Conservation (phyloP, 768 basidiomycete genomes). For the Galerina sulciceps region DNA sequence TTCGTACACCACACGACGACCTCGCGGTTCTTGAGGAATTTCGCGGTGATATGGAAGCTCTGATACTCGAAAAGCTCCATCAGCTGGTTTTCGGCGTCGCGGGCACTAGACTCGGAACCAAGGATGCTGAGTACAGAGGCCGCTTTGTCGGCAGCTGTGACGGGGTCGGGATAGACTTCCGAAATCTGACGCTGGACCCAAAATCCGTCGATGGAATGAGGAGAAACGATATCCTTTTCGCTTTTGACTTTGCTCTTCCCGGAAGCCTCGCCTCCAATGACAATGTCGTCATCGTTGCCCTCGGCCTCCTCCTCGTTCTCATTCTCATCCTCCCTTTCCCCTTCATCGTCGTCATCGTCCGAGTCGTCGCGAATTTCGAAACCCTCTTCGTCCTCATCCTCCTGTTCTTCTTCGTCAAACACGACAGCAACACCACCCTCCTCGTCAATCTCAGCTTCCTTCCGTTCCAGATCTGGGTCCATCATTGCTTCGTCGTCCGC, state of each 20-base stretch:
- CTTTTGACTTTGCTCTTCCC: slow-evolving; percentile 54
- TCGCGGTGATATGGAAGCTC: slow-evolving; percentile 87
- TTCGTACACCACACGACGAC: slow-evolving; percentile 98
- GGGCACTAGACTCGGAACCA: slow-evolving; percentile 82
- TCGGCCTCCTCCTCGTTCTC: slow-evolving; percentile 47
- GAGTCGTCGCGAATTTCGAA: slow-evolving; percentile 86
- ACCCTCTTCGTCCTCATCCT: slow-evolving; percentile 89
- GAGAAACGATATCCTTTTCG: slow-evolving; percentile 83
- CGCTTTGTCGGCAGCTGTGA: slow-evolving; percentile 93
- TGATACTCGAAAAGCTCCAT: slow-evolving; percentile 97
- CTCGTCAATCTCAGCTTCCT: slow-evolving; percentile 91
- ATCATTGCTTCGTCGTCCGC: slow-evolving; percentile 81
- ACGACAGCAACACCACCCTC: slow-evolving; percentile 98
- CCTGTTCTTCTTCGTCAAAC: slow-evolving; percentile 96
- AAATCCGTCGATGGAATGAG: slow-evolving; percentile 94
- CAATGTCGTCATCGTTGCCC: slow-evolving; percentile 68
- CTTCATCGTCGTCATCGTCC: slow-evolving; percentile 74
- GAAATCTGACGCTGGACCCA: slow-evolving; percentile 97
- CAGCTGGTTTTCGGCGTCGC: slow-evolving; percentile 94
- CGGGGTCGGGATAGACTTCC: slow-evolving; percentile 90
- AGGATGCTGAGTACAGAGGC: slow-evolving; percentile 82
- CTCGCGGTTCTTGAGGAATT: slow-evolving; percentile 94
- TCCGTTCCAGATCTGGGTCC: slow-evolving; percentile 80
- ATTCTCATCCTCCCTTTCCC: slow-evolving; percentile 28
- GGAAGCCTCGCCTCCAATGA: slow-evolving; percentile 76